Evolutionary conservation across 352 stramenopile species (phyloP).

Genomic region (Discostella stelligera): DNA sequence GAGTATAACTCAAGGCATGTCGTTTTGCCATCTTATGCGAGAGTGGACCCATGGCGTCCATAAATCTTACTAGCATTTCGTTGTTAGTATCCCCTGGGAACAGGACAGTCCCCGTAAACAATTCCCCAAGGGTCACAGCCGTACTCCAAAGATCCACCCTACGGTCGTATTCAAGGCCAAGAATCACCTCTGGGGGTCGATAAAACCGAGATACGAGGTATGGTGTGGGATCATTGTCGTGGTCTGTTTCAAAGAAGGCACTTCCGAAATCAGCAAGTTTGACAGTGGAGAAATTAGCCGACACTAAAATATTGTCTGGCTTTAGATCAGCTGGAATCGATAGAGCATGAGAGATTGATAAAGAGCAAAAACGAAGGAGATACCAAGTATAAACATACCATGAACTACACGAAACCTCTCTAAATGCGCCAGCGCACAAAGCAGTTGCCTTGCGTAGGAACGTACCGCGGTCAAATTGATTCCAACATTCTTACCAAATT

Average conservation of each 20-base stretch:
- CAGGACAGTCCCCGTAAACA: slow-evolving; percentile 96
- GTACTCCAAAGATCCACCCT: slow-evolving; percentile 98
- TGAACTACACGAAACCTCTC: slow-evolving; percentile 87
- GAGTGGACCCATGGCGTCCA: slow-evolving; percentile 92
- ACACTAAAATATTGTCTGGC: slow-evolving; percentile 97
- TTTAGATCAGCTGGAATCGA: slow-evolving; percentile 89
- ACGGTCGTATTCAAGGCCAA: slow-evolving; percentile 89
- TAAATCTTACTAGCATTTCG: slow-evolving; percentile 89
- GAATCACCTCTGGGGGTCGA: slow-evolving; percentile 90
- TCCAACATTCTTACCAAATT: slow-evolving; percentile 87
- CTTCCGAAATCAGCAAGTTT: slow-evolving; percentile 98
- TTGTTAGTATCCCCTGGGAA: slow-evolving; percentile 97
- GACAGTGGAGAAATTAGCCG: slow-evolving; percentile 91
- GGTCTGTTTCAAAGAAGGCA: slow-evolving; percentile 90
- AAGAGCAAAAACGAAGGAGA: background rate
- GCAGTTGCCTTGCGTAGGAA: slow-evolving; percentile 85
- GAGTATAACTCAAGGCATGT: slow-evolving; percentile 66
- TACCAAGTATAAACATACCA: slow-evolving; percentile 48
- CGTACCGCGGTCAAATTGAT: slow-evolving; percentile 85
- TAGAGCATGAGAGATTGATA: slow-evolving; percentile 3
- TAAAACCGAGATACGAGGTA: slow-evolving; percentile 99
- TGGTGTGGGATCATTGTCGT: slow-evolving; percentile 92
- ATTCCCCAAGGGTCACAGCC: slow-evolving; percentile 94
- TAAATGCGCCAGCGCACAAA: slow-evolving; percentile 81
- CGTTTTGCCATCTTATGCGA: slow-evolving; percentile 82